Conservation (phyloP, 768 basidiomycete species). For the Trametes punicea region DNA sequence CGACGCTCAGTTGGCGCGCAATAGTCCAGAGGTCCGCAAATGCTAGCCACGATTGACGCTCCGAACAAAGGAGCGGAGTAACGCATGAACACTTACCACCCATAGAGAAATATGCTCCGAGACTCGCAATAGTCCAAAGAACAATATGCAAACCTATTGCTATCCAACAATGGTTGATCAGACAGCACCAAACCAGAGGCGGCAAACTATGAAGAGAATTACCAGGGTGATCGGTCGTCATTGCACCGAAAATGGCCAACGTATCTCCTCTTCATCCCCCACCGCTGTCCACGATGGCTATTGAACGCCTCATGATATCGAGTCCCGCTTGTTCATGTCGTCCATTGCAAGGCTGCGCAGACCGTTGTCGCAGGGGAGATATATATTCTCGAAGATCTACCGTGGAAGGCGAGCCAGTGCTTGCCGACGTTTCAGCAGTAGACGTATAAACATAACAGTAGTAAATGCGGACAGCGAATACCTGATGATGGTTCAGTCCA, state of each 20-base stretch:
- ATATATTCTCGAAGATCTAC: conserved; percentile 23
- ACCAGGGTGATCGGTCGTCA: no score
- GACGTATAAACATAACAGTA: conserved; percentile 71
- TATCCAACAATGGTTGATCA: no score
- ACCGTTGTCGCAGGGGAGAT: no score
- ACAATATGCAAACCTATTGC: background rate
- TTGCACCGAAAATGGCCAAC: no score
- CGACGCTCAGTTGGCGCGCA: background rate
- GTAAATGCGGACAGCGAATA: conserved; percentile 87
- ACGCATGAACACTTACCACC: background rate
- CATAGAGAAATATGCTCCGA: background rate
- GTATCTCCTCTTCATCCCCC: no score
- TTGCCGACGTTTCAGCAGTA: conserved; percentile 58
- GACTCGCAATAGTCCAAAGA: background rate
- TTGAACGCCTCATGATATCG: background rate
- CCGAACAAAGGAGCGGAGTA: background rate
- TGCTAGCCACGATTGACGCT: conserved; percentile 1
- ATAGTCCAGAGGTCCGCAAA: background rate
- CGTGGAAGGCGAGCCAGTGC: conserved; percentile 53
- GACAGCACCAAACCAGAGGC: no score
- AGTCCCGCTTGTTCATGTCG: background rate
- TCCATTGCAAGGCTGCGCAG: no score
- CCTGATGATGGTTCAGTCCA: conserved; percentile 43
- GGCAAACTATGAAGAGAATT: no score
- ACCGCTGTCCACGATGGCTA: background rate